Evolutionary conservation across 2,329 filamentous ascomycete species (phyloP).

Genomic region (Alternaria infectoria): DNA sequence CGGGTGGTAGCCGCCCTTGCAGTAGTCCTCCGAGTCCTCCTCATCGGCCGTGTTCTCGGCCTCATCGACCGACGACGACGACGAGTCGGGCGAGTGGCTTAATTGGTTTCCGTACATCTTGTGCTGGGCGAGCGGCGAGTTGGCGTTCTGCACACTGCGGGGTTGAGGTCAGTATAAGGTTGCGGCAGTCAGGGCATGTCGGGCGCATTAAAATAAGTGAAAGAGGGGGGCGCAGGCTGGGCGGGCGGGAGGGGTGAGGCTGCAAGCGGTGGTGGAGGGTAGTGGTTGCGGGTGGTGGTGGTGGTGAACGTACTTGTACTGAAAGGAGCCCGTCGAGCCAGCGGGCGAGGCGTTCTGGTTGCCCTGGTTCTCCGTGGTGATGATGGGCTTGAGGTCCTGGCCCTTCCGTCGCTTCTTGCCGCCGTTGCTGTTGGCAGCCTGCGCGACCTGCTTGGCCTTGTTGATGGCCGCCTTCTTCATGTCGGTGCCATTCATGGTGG

Average conservation of each 20-base stretch:
- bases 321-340: constrained; percentile 43
- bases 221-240: constrained; percentile 6
- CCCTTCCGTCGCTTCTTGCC: constrained; percentile 79
- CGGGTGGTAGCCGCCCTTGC: constrained; percentile 97
- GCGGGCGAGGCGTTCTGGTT: constrained; percentile 52
- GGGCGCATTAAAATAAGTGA: constrained; percentile 10
- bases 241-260: constrained; percentile 1
- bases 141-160: constrained; percentile 56
- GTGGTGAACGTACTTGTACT: constrained; percentile 50
- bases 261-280: neutral
- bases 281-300: constrained; percentile 3
- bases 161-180: constrained; percentile 23
- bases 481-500: constrained; percentile 68
- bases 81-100: constrained; percentile 77
- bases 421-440: constrained; percentile 62
- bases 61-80: constrained; percentile 78
- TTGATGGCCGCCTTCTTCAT: constrained; percentile 70
- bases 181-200: neutral
- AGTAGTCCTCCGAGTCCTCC: constrained; percentile 99
- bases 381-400: constrained; percentile 73
- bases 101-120: constrained; percentile 62
- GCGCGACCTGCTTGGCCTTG: constrained; percentile 70
- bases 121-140: constrained; percentile 53
- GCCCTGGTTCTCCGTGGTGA: constrained; percentile 68
- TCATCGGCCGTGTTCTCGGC: constrained; percentile 95